Evolutionary conservation across 768 basidiomycete genomes (phyloP), one percentile per base, ranked within the genome.

Genomic region (Psilocybe cyanescens): DNA sequence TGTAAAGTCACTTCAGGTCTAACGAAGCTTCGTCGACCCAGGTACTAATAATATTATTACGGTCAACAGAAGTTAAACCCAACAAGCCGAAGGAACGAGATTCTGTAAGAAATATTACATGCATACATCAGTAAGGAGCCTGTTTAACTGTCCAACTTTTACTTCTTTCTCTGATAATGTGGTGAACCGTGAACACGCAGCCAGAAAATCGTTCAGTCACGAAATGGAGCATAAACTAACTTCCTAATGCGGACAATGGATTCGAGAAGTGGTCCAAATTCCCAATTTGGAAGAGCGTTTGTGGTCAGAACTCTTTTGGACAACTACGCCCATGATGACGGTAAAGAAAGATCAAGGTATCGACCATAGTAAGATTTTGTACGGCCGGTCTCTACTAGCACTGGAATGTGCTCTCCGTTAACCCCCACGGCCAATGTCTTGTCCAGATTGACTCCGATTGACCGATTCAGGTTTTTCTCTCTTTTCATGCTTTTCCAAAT

Each of bases 211-310:
- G 47, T 6, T 7, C 24, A 8, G 14, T 31, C 30, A 51, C 7
- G 24, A 19, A 28, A 30, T n/a, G 28, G 31, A 33, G 55, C 50
- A 65, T 59, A 61, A 65, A 53, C 59, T 49, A 55, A 48, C 58
- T 49, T 52, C 52, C 61, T 45, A 46, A 62, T 60, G 53, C 56
- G 29, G 61, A 56, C 62, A 61, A 63, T 61, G 57, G 58, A 28
- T n/a, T 37, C 33, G 51, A 39, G 56, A 45, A 31, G 39, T 37
- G 46, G 58, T 60, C 62, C 11, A 61, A 63, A 61, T 56, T 61
- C 65, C 62, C 17, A 59, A 63, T 66, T 57, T 57, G 65, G 65
- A 64, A 48, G 62, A 53, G 65, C 51, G 62, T 63, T 61, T 66
- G 48, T 61, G 41, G 4, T 4, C 8, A 14, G 14, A 12, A 44